A percentile compares a stretch with the other conserved stretches of the same genome.
These are phyloP conservation scores for Lepiota subincarnata DNA, from an alignment of 768 basidiomycete genomes.

Conservation along the genomic window DNA sequence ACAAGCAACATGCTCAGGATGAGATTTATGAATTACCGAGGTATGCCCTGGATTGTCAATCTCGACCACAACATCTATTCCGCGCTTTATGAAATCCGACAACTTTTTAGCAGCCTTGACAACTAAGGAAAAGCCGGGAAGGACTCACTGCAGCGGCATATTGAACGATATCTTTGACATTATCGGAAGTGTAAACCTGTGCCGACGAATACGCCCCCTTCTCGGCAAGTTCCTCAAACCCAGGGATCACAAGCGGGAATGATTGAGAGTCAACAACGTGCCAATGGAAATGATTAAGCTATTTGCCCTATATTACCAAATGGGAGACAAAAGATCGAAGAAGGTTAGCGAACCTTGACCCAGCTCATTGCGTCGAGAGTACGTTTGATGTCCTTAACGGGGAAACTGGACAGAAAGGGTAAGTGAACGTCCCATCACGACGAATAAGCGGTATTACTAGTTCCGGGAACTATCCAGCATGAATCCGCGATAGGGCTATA, in stretches of 20 bases:
- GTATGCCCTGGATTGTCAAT: slow-evolving; percentile 87
- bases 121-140: slow-evolving; percentile 26
- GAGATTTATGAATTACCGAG: slow-evolving; percentile 52
- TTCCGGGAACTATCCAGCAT: slow-evolving; percentile 81
- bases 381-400: slow-evolving; percentile 59
- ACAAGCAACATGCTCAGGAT: slow-evolving; percentile 78
- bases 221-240: slow-evolving; percentile 55
- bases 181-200: slow-evolving; percentile 48
- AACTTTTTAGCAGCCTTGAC: neutral
- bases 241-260: slow-evolving; percentile 63
- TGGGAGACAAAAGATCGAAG: slow-evolving; percentile 40
- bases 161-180: slow-evolving; percentile 53
- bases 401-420: slow-evolving; percentile 38
- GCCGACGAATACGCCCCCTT: slow-evolving; percentile 64
- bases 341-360: slow-evolving; percentile 45
- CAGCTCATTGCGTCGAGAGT: slow-evolving; percentile 75
- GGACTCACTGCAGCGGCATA: slow-evolving; percentile 63
- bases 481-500: slow-evolving; percentile 68
- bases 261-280: slow-evolving; percentile 78
- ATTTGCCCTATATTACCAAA: slow-evolving; percentile 31
- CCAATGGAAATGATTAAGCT: slow-evolving; percentile 76
- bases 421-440: neutral
- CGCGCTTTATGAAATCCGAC: slow-evolving; percentile 37
- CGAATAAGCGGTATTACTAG: slow-evolving; percentile 42
- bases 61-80: slow-evolving; percentile 75